phyloP scores from a whole-genome alignment of 1,139 yeast genomes.

The Nakaseomyces uthaithaninus region DNA sequence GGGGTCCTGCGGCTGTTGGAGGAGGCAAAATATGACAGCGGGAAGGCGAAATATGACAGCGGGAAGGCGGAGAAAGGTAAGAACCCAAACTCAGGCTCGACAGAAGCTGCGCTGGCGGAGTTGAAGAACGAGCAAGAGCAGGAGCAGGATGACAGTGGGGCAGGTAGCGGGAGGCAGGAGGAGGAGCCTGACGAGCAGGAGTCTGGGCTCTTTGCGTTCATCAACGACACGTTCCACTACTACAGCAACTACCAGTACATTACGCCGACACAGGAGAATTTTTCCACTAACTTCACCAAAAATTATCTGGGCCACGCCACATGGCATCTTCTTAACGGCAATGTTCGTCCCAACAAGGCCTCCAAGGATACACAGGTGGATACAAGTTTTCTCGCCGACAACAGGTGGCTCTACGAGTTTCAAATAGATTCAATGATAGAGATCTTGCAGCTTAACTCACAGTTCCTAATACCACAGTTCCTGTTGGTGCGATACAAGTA shows the following conservation, averaged over 20 bases:
- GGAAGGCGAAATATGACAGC: too few species aligned
- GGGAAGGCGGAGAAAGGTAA: too few species aligned
- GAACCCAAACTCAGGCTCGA: too few species aligned
- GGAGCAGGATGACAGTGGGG: background rate
- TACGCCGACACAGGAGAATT: constrained; percentile 5
- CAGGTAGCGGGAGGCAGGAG: background rate
- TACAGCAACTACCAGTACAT: constrained; percentile 17
- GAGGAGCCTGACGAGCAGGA: too few species aligned
- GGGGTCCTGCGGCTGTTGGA: background rate
- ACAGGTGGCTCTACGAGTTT: constrained; percentile 5
- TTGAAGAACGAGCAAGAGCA: background rate
- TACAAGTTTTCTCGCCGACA: constrained; percentile 5
- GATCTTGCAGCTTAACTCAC: constrained; percentile 17
- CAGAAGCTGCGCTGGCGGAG: too few species aligned
- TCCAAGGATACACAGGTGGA: background rate
- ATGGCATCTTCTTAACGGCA: constrained; percentile 20
- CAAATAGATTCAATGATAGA: constrained; percentile 6
- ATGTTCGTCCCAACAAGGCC: background rate
- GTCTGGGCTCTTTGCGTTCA: constrained; percentile 17
- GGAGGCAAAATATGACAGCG: background rate
- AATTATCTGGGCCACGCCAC: constrained; percentile 25
- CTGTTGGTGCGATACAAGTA: constrained; percentile 19
- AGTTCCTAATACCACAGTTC: constrained; percentile 20
- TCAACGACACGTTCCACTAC: constrained; percentile 27
- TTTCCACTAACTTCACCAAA: constrained; percentile 9